These are phyloP conservation scores for Sonneratia caseolaris DNA, from an alignment of 345 rosid genomes.

Conservation along the genomic window DNA sequence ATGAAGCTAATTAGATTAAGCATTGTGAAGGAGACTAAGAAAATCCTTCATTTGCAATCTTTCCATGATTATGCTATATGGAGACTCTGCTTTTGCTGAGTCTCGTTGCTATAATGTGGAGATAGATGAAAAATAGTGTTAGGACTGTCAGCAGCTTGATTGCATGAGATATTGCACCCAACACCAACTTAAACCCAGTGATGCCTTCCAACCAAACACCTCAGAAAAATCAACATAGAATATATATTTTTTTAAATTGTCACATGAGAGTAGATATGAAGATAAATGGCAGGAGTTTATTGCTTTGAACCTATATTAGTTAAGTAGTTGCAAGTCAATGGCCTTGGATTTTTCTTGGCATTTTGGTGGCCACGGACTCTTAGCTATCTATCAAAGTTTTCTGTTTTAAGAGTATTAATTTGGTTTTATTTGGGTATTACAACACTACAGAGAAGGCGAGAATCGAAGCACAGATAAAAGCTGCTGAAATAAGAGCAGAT, in stretches of 20 bases:
- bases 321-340: background rate
- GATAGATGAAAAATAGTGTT: background rate
- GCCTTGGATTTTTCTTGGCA: background rate
- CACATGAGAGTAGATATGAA: background rate
- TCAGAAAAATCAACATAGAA: too few relatives aligned
- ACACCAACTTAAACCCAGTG: too few relatives aligned
- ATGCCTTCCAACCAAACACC: too few relatives aligned
- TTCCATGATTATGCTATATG: background rate
- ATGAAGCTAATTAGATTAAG: background rate
- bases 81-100: background rate
- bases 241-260: background rate
- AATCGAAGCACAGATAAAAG: constrained; percentile 65
- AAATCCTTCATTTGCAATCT: background rate
- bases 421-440: background rate
- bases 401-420: background rate
- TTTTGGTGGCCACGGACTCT: background rate
- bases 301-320: background rate
- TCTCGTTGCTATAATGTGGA: background rate
- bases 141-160: background rate
- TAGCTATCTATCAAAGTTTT: background rate
- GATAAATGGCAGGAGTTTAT: background rate
- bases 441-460: constrained; percentile 47
- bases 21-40: background rate
- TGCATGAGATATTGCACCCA: background rate
- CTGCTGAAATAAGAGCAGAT: constrained; percentile 53